Conservation (phyloP, 2,329 filamentous ascomycete species). For the Hypoxylon sp. region DNA sequence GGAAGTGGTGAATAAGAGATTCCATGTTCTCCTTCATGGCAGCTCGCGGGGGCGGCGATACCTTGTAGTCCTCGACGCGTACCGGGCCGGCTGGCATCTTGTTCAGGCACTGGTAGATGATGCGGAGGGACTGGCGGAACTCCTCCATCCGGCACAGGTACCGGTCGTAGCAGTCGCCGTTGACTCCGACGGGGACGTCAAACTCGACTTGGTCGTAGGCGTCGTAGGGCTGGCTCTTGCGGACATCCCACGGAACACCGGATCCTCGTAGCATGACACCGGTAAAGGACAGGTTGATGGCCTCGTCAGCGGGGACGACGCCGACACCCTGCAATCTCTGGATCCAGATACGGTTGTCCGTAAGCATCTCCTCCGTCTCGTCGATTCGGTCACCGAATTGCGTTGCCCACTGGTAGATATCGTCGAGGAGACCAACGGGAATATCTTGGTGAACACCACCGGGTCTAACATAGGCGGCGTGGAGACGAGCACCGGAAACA, state of each 20-base stretch:
- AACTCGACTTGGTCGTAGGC: slow-evolving; percentile 98
- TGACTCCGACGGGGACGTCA: slow-evolving; percentile 93
- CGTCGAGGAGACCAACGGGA: slow-evolving; percentile 90
- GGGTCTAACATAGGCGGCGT: slow-evolving; percentile 95
- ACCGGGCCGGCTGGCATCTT: slow-evolving; percentile 97
- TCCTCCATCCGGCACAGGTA: slow-evolving; percentile 99
- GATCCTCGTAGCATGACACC: slow-evolving; percentile 98
- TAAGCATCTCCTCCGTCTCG: slow-evolving; percentile 97
- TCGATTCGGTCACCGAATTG: slow-evolving; percentile 99
- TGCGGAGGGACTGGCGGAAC: slow-evolving; percentile 96
- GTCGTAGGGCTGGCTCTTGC: slow-evolving; percentile 96
- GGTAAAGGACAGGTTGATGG: slow-evolving; percentile 95
- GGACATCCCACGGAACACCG: slow-evolving; percentile 93
- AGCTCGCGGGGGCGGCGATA: slow-evolving; percentile 90
- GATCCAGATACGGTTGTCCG: slow-evolving; percentile 99
- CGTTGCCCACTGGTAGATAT: slow-evolving; percentile 99
- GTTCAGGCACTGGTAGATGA: slow-evolving; percentile 98
- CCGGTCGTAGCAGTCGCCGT: slow-evolving; percentile 98
- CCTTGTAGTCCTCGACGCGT: slow-evolving; percentile 98
- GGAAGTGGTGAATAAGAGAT: slow-evolving; percentile 97
- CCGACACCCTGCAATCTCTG: slow-evolving; percentile 90
- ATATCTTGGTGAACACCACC: slow-evolving; percentile 97
- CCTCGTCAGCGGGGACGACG: slow-evolving; percentile 88
- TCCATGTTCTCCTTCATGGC: slow-evolving; percentile 99
- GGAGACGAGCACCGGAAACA: slow-evolving; percentile 95